These are phyloP conservation scores for Nicotiana obtusifolia DNA, from an alignment of 257 asterid species.

Conservation along the genomic window DNA sequence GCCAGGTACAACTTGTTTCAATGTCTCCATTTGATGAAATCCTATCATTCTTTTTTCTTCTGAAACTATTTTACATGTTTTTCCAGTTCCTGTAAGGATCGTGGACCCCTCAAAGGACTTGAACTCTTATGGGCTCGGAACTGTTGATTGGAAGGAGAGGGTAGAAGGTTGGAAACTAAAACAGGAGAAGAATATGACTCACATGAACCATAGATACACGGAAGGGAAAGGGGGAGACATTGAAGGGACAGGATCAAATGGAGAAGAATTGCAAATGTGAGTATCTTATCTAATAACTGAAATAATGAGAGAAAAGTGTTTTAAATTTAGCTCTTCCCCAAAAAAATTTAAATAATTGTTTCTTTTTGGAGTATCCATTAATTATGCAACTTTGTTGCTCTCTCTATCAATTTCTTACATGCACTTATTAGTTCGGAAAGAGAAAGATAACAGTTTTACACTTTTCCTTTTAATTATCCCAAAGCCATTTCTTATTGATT, in stretches of 20 bases:
- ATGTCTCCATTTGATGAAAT: neutral
- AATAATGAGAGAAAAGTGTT: neutral
- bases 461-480: too few species aligned
- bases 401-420: neutral
- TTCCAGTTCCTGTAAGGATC: slow-evolving; percentile 71
- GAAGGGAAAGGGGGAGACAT: slow-evolving; percentile 73
- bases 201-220: slow-evolving; percentile 44
- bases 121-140: slow-evolving; percentile 73
- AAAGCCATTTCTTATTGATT: too few species aligned
- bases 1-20: slow-evolving; percentile 47
- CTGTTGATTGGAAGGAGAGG: slow-evolving; percentile 79
- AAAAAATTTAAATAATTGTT: too few species aligned
- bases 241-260: slow-evolving; percentile 75
- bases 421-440: neutral
- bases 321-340: too few species aligned
- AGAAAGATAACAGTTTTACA: too few species aligned
- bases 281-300: neutral
- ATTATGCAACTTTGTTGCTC: too few species aligned
- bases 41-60: neutral
- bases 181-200: slow-evolving; percentile 59
- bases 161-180: slow-evolving; percentile 73
- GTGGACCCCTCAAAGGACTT: slow-evolving; percentile 77
- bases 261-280: slow-evolving; percentile 43
- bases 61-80: neutral
- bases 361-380: neutral